These are phyloP conservation scores for Nakazawaea wickerhamii DNA, from an alignment of 805 yeast species.

Conservation along the genomic window DNA sequence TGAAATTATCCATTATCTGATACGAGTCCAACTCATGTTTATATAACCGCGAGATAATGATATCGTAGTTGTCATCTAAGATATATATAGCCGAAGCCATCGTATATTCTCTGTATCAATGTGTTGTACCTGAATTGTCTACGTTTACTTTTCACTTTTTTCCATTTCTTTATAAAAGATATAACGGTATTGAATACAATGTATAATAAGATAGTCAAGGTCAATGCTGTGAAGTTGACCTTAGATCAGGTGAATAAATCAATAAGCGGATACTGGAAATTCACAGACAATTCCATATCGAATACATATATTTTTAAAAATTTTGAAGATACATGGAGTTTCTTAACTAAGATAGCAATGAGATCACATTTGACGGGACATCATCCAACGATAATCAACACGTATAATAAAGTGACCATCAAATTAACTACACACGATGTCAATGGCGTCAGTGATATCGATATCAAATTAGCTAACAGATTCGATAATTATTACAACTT, in stretches of 20 bases:
- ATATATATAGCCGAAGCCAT: constrained; percentile 33
- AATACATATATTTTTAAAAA: constrained; percentile 38
- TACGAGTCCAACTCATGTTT: constrained; percentile 24
- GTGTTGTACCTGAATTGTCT: constrained; percentile 9
- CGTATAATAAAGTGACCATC: constrained; percentile 53
- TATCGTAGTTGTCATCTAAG: constrained; percentile 24
- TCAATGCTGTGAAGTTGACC: constrained; percentile 24
- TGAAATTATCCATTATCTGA: constrained; percentile 25
- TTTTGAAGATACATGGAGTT: constrained; percentile 58
- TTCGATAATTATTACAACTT: constrained; percentile 31
- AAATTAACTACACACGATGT: constrained; percentile 63
- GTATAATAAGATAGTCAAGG: constrained; percentile 33
- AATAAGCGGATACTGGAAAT: too few relatives aligned
- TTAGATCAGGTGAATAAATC: constrained; percentile 16
- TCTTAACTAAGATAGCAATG: constrained; percentile 48
- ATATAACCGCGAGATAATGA: constrained; percentile 29
- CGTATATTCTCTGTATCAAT: constrained; percentile 8
- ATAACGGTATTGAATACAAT: too few relatives aligned
- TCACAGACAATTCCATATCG: constrained; percentile 19
- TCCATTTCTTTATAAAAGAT: constrained; percentile 15
- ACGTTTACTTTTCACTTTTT: constrained; percentile 18
- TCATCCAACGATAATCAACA: constrained; percentile 65
- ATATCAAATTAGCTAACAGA: constrained; percentile 49
- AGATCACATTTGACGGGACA: constrained; percentile 56
- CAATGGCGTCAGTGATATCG: constrained; percentile 46